Evolutionary conservation across 371 early-diverging fungal genomes (phyloP).

Genomic region (Amoeboaphelidium protococcarum): DNA sequence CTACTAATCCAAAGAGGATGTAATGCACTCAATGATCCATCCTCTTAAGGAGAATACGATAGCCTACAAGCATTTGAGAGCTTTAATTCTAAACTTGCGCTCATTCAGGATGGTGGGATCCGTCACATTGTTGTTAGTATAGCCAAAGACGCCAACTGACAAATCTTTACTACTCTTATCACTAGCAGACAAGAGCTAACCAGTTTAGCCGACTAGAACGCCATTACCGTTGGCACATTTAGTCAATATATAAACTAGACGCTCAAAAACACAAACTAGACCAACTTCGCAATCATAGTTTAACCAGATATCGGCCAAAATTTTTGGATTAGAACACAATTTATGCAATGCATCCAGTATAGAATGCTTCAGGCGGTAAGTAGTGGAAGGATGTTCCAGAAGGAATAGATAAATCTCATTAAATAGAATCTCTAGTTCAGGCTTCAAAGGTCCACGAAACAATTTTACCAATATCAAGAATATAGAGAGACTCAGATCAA

Average conservation of each 20-base stretch:
- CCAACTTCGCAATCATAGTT: constrained; percentile 26
- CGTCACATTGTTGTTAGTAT: constrained; percentile 3
- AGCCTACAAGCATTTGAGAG: constrained; percentile 14
- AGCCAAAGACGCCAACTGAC: neutral
- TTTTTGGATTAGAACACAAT: constrained; percentile 18
- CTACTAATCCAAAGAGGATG: no score
- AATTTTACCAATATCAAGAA: neutral
- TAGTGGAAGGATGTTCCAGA: constrained; percentile 14
- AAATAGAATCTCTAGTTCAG: constrained; percentile 3
- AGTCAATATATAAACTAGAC: constrained; percentile 13
- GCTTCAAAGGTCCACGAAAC: neutral
- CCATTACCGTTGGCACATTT: constrained; percentile 16
- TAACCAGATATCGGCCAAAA: constrained; percentile 21
- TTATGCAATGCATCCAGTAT: constrained; percentile 15
- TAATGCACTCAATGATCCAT: no score
- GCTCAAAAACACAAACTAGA: constrained; percentile 16
- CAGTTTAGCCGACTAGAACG: no score
- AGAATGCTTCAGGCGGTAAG: constrained; percentile 17
- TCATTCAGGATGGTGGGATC: constrained; percentile 14
- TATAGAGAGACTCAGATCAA: neutral
- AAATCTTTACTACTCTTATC: no score
- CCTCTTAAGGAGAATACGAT: constrained; percentile 13
- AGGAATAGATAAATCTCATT: constrained; percentile 2
- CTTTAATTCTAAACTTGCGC: constrained; percentile 8
- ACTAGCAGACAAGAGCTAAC: no score